Evolutionary conservation across 75 land plant genomes (phyloP).

Genomic region (Adiantum capillusveneris): DNA sequence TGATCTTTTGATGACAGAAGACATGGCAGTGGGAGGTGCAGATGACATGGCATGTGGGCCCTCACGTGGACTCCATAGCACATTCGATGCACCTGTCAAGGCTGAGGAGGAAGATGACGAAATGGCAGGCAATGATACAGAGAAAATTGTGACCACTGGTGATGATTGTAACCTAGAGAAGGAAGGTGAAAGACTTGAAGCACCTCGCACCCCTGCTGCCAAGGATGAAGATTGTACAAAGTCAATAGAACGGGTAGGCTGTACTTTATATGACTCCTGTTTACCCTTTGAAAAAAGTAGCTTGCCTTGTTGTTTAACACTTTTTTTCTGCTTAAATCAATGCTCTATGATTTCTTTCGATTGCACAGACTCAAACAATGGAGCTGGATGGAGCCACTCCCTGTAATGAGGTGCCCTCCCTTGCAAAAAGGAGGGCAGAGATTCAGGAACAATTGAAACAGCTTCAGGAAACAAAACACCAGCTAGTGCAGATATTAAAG

Average conservation of each 20-base stretch:
- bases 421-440: slow-evolving; percentile 17
- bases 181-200: not conserved
- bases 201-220: not conserved
- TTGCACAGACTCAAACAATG: not conserved
- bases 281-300: too few species aligned
- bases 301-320: too few species aligned
- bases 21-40: not conserved
- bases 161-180: not conserved
- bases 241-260: not conserved
- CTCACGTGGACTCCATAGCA: too few species aligned
- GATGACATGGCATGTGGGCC: not conserved
- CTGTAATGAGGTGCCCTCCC: slow-evolving; percentile 6
- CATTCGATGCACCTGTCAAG: not conserved
- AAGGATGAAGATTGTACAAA: slow-evolving; percentile 2
- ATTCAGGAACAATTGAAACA: slow-evolving; percentile 31
- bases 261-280: not conserved
- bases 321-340: too few species aligned
- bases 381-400: not conserved
- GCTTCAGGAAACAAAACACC: slow-evolving; percentile 43
- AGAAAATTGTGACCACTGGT: not conserved
- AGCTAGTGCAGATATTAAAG: slow-evolving; percentile 41
- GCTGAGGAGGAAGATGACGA: not conserved
- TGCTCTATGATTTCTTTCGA: too few species aligned
- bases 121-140: not conserved
- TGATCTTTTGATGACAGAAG: not conserved